Base-by-base conservation (phyloP, 129 eudicot genomes). In the Escallonia rubra region DNA sequence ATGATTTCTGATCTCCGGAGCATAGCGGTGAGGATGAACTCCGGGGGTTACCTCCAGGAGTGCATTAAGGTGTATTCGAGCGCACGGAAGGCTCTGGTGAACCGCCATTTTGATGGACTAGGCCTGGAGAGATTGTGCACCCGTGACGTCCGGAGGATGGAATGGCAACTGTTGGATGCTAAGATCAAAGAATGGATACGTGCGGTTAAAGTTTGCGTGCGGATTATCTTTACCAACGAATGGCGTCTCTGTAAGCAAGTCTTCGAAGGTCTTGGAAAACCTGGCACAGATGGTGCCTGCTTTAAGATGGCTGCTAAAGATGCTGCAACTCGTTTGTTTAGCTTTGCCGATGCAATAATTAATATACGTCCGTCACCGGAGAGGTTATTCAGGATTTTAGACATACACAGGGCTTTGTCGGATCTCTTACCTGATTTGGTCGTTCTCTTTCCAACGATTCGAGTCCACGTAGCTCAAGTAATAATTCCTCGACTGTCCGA, bases 11-110 rank as follows among this genome's bases (percentile, higher is more conserved):
- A 65, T 65, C 77, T 72, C 23, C 34, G 64, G 49, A 46, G 42
- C 5, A 64, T 72, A 2, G 77, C 71, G 3, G 45, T 41, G 41
- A 64, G 57, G 65, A 72, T 72, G 77, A 57, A 54, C n/a, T 38
- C 77, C 2, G 68, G 59, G 23, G 77, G 77, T 9, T 72, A 44
- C 14, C 50, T 72, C 47, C 16, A 47, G 41, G 66, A 64, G 13
- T 64, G 63, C 55, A 12, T 72, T 54, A 50, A 45, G 42, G 52
- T 45, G 50, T 72, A 64, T 13, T 39, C 44, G 53, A 43, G 58
- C 43, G 42, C 43, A 64, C 65, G 77, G 3, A 57, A 57, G 8
- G 12, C 48, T 11, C 42, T 40, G 0, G 14, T 64, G 2, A n/a
- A 6, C 46, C 11, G 34, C 3, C 4, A 41, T 57, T 64, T 73